Percentiles rank a stretch among this genome's conserved stretches.
Conservation (phyloP, 352 stramenopile species). For the Phytophthora podocarpi region DNA sequence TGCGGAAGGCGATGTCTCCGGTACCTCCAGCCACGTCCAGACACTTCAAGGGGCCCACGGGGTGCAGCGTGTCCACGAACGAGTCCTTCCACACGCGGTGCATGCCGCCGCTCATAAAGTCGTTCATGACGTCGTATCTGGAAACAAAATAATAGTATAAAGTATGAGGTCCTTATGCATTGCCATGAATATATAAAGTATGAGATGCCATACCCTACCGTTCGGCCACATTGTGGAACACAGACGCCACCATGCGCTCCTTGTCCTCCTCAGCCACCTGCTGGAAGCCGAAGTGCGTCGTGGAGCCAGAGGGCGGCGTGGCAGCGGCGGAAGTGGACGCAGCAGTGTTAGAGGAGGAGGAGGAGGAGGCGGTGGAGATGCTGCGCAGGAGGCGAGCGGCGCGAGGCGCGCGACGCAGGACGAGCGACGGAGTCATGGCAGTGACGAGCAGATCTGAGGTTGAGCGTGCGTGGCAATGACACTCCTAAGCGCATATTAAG, state of each 20-base stretch:
- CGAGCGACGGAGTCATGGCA: slow-evolving; percentile 19
- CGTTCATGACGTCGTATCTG: slow-evolving; percentile 99
- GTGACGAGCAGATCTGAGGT: slow-evolving; percentile 17
- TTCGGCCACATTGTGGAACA: slow-evolving; percentile 98
- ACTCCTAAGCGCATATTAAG: too few relatives aligned
- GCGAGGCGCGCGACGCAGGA: slow-evolving; percentile 19
- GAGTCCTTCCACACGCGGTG: slow-evolving; percentile 98
- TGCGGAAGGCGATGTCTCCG: slow-evolving; percentile 98
- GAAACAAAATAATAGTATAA: neutral
- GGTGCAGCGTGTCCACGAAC: slow-evolving; percentile 90
- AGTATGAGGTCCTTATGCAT: neutral
- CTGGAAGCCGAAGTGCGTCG: slow-evolving; percentile 91
- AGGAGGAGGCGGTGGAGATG: slow-evolving; percentile 10
- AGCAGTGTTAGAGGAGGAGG: slow-evolving; percentile 1
- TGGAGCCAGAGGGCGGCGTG: slow-evolving; percentile 28
- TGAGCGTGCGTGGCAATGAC: slow-evolving; percentile 5
- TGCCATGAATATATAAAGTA: neutral
- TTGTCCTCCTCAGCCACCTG: slow-evolving; percentile 93
- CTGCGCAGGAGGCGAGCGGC: slow-evolving; percentile 17
- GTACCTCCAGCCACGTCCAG: slow-evolving; percentile 99
- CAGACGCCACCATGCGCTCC: slow-evolving; percentile 94
- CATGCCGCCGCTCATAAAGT: slow-evolving; percentile 98
- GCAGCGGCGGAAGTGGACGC: neutral
- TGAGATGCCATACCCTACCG: slow-evolving; percentile 69
- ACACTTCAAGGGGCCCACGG: slow-evolving; percentile 71